Evolutionary conservation across 129 eudicot species (phyloP).

Genomic region (Artemisia annua): DNA sequence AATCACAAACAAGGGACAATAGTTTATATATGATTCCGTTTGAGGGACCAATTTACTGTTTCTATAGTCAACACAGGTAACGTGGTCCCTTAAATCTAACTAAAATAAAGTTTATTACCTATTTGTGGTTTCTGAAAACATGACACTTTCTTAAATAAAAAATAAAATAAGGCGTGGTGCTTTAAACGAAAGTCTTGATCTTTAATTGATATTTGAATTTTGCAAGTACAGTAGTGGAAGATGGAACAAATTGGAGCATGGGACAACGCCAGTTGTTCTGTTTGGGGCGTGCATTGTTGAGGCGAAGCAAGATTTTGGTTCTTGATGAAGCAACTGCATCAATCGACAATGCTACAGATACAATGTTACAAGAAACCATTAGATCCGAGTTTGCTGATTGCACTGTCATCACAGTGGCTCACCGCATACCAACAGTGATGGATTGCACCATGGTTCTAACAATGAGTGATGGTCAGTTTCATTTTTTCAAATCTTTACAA

Average conservation of each 20-base stretch:
- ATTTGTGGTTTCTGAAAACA: not conserved
- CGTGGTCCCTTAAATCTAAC: not conserved
- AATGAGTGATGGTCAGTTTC: constrained; percentile 71
- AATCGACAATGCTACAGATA: constrained; percentile 82
- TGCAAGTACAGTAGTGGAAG: constrained; percentile 63
- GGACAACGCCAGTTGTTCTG: constrained; percentile 91
- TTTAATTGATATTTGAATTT: not conserved
- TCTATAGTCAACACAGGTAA: not conserved
- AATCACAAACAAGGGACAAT: not conserved
- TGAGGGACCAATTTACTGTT: not conserved
- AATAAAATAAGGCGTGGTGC: too few species aligned
- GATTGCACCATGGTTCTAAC: constrained; percentile 87
- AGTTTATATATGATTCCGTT: not conserved
- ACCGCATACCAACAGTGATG: constrained; percentile 96
- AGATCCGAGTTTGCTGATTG: constrained; percentile 83
- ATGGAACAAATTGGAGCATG: constrained; percentile 98
- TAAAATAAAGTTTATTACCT: not conserved
- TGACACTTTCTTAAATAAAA: too few species aligned
- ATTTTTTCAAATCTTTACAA: not conserved
- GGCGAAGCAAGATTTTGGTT: constrained; percentile 79
- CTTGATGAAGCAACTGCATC: constrained; percentile 98
- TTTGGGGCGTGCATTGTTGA: constrained; percentile 86
- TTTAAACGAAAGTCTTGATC: not conserved
- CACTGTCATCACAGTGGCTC: constrained; percentile 94
- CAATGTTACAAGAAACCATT: constrained; percentile 78